These are phyloP conservation scores for Nannizziopsis barbatae DNA, from an alignment of 2,329 filamentous ascomycete species.

Conservation along the genomic window DNA sequence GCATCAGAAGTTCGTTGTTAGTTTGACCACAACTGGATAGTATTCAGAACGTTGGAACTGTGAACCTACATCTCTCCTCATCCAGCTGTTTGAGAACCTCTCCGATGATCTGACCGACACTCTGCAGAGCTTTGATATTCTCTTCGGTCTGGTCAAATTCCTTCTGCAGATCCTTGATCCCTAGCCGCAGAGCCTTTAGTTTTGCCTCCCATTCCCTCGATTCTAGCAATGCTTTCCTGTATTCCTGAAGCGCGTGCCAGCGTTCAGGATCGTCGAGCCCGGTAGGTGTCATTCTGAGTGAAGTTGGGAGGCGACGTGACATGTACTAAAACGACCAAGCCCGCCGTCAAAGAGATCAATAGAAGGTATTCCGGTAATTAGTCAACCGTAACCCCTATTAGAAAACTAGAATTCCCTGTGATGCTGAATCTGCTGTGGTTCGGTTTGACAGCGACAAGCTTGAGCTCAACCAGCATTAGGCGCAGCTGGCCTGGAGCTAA, in stretches of 20 bases:
- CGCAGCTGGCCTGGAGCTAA: background rate
- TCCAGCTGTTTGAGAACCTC: slow-evolving; percentile 98
- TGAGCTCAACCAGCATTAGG: background rate
- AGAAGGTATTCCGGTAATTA: no score
- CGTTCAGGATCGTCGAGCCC: slow-evolving; percentile 39
- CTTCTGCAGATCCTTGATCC: slow-evolving; percentile 89
- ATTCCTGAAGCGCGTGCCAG: slow-evolving; percentile 61
- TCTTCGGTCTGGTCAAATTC: slow-evolving; percentile 97
- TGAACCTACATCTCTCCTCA: slow-evolving; percentile 81
- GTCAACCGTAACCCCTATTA: no score
- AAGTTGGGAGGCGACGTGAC: slow-evolving; percentile 16
- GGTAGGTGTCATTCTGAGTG: no score
- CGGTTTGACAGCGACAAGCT: no score
- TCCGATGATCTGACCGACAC: slow-evolving; percentile 97
- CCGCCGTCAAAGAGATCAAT: background rate
- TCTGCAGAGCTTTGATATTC: slow-evolving; percentile 98
- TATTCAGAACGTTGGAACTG: slow-evolving; percentile 8
- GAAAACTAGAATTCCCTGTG: background rate
- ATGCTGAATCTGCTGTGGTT: background rate
- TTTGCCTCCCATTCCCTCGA: slow-evolving; percentile 98
- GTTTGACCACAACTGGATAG: background rate
- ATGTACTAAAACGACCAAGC: background rate
- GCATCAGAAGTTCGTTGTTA: slow-evolving; percentile 11
- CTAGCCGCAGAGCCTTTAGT: slow-evolving; percentile 82
- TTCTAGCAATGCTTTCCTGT: slow-evolving; percentile 75